Evolutionary conservation across 306 rosid species (phyloP), one percentile per base, ranked within the genome.

Genomic region (Cyclanthera cordifolia): DNA sequence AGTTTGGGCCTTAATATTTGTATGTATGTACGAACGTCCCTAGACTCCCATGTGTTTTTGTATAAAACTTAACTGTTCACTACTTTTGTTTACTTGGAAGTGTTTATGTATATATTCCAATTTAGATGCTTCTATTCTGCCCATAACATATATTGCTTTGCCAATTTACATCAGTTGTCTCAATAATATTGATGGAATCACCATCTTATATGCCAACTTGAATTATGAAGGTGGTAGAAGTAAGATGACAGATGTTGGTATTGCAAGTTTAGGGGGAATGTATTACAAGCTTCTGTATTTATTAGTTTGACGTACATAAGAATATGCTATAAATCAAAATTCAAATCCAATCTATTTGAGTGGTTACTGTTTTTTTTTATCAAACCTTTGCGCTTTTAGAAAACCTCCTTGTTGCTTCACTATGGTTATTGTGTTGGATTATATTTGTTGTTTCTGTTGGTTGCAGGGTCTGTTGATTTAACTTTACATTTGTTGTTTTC

Each of bases 1-100:
- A 24, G 70, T 46, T 46, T 7, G 55, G 19, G 70, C 70, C 71
- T 25, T 46, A 27, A n/a, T n/a, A n/a, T n/a, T n/a, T 66, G 41
- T 65, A 6, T 66, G 30, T 61, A 11, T 15, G 17, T 53, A 53
- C 21, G 57, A 10, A 23, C 8, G 60, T 5, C 70, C 70, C 14
- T 21, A 23, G 70, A 46, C 53, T 64, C 54, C 41, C 41, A 47
- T 25, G 71, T 66, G 43, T 47, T 47, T 47, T 47, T 47, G 53
- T 66, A 47, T 47, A 48, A 66, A 45, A 27, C 50, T 23, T 53
- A 30, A 53, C 58, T 10, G 13, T 51, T 24, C 65, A 6, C 5
- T 1, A n/a, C 45, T 30, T 5, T 15, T 32, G n/a, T 58, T 58
- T 59, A 3, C 28, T 53, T 21, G 3, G 25, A 8, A 20, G 32